phyloP scores from a whole-genome alignment of 768 basidiomycete genomes.

The Hericium erinaceus region DNA sequence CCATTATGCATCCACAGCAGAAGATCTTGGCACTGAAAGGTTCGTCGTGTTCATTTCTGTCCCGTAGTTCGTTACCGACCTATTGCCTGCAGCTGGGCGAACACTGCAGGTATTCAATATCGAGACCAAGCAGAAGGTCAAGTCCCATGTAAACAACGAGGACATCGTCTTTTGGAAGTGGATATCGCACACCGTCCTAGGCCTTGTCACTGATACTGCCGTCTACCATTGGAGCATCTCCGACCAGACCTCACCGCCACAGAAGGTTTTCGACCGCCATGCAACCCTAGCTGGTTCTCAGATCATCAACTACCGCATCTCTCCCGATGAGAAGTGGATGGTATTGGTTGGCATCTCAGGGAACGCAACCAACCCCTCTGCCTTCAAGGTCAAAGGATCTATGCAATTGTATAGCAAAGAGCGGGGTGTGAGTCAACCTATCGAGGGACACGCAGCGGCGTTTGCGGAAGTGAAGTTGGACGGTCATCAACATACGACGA shows the following conservation, averaged over 20 bases:
- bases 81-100: conserved; percentile 55
- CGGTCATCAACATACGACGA: conserved; percentile 75
- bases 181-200: conserved; percentile 85
- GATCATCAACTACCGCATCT: conserved; percentile 96
- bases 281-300: conserved; percentile 89
- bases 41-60: conserved; percentile 22
- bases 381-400: conserved; percentile 97
- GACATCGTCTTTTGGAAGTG: conserved; percentile 99
- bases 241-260: conserved; percentile 68
- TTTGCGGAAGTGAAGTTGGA: conserved; percentile 91
- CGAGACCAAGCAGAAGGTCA: conserved; percentile 95
- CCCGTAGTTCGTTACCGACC: too few species aligned
- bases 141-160: conserved; percentile 87
- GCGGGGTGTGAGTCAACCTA: conserved; percentile 90
- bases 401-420: conserved; percentile 97
- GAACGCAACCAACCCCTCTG: conserved; percentile 85
- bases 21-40: conserved; percentile 96
- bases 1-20: conserved; percentile 95
- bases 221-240: conserved; percentile 87
- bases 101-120: conserved; percentile 98
- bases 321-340: conserved; percentile 93
- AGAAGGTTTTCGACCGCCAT: conserved; percentile 96
- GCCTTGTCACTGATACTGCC: conserved; percentile 89
- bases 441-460: conserved; percentile 96
- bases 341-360: conserved; percentile 93